These are phyloP conservation scores for Epipyxis sp. DNA, from an alignment of 108 stramenopile genomes.

Conservation along the genomic window DNA sequence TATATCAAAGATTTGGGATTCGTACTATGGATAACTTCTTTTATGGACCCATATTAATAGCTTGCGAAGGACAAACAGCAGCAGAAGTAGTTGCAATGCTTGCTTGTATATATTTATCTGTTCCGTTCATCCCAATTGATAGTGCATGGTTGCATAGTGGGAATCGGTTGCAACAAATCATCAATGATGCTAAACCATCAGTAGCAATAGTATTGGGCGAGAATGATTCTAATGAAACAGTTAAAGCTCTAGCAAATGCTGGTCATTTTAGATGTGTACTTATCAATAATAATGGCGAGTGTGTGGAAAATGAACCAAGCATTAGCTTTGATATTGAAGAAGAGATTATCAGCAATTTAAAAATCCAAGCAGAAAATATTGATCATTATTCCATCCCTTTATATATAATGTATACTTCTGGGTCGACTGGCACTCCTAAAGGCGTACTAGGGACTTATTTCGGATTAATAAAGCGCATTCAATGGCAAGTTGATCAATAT, in stretches of 20 bases:
- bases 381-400: neutral
- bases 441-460: constrained; percentile 11
- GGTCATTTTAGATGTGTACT: constrained; percentile 3
- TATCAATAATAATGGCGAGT: neutral
- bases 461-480: constrained; percentile 9
- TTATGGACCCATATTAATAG: neutral
- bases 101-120: neutral
- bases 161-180: neutral
- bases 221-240: neutral
- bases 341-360: neutral
- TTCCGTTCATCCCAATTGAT: constrained; percentile 7
- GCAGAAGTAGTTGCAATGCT: neutral
- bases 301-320: neutral
- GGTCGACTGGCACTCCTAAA: constrained; percentile 14
- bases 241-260: neutral
- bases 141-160: neutral
- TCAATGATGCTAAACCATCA: neutral
- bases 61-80: neutral
- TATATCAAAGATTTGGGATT: neutral
- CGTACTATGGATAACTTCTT: neutral
- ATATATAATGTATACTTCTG: constrained; percentile 21
- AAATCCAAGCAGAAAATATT: neutral
- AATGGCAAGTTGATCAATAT: neutral
- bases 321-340: neutral
- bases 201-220: neutral